A percentile compares a stretch with the other conserved stretches of the same genome.
Conservation (phyloP, 2,329 filamentous ascomycete species). For the Neofusicoccum sp. region DNA sequence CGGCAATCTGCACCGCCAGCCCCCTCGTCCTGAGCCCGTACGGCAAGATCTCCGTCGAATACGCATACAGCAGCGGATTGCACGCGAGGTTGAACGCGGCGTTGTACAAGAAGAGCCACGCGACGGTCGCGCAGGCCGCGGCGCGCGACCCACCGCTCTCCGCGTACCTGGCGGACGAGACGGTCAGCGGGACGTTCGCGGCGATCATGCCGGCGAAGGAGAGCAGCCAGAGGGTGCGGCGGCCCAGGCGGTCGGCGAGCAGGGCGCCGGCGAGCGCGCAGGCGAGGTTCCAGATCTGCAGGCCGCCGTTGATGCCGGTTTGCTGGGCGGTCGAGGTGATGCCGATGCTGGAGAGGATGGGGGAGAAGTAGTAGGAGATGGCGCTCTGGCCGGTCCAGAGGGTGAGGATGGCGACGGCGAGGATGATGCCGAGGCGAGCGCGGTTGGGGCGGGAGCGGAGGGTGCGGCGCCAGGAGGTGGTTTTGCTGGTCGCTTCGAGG, state of each 20-base stretch:
- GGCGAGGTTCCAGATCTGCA: conserved; percentile 46
- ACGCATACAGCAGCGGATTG: conserved; percentile 36
- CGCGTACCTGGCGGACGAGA: conserved; percentile 37
- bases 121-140: conserved; percentile 33
- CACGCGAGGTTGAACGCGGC: conserved; percentile 47
- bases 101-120: conserved; percentile 36
- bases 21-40: conserved; percentile 44
- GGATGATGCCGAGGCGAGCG: conserved; percentile 43
- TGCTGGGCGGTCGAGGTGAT: conserved; percentile 39
- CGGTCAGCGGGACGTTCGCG: conserved; percentile 48
- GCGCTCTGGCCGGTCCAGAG: conserved; percentile 46
- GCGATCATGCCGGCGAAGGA: conserved; percentile 49
- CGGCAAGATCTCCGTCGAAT: conserved; percentile 40
- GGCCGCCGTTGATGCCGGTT: conserved; percentile 41
- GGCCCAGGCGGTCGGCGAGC: conserved; percentile 46
- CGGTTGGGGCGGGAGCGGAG: conserved; percentile 40
- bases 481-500: background rate
- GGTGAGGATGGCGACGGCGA: conserved; percentile 40
- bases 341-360: conserved; percentile 42
- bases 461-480: conserved; percentile 8
- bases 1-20: conserved; percentile 49
- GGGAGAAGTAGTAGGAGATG: conserved; percentile 40
- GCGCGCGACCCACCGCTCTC: conserved; percentile 26
- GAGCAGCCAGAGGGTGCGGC: conserved; percentile 47
- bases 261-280: conserved; percentile 42